Base-by-base conservation (phyloP, 2,329 filamentous ascomycete genomes). In the Tolypocladium paradoxum region DNA sequence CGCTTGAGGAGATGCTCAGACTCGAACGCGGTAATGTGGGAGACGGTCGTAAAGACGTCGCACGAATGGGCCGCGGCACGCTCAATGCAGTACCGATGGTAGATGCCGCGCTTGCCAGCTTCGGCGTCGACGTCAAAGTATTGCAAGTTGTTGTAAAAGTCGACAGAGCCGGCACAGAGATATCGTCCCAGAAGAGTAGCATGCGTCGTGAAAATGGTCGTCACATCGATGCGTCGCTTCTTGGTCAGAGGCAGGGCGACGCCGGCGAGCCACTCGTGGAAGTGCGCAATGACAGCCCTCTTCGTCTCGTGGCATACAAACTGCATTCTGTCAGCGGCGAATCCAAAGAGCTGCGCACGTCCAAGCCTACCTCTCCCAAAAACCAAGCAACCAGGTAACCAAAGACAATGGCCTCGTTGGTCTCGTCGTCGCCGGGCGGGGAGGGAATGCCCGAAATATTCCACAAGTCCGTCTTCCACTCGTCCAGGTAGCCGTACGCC, bases 111-210 rank as follows among this genome's bases (percentile, higher is more conserved):
- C 78, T 96, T 97, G 56, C 93, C 93, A 20, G 93, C 93, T 72
- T 99, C 93, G 6, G 90, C 84, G 68, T 99, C 93, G 33, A 96
- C 90, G 66, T 99, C 92, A 66, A 99, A 97, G 74, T 84, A 87
- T 70, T 97, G 92, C 51, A 99, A 80, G 70, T 97, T 96, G 76
- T 97, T 99, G 80, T 99, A 99, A 69, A 99, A 97, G 69, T 99
- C 93, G 57, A 97, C 93, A 0, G 91, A 96, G 52, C 93, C 93
- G 50, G 93, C 93, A 68, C 93, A 97, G 49, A 97, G 87, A 67
- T 99, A 97, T 64, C 93, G 86, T 57, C 93, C 93, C 49, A 99
- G 83, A 12, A 99, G 81, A 6, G 93, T 97, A 27, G 93, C 93
- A 72, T 97, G 93, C 2, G 93, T 99, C 43, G 93, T 99, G 76